phyloP scores from a whole-genome alignment of 495 filamentous ascomycete species.

The Lasiosphaeris hirsuta region DNA sequence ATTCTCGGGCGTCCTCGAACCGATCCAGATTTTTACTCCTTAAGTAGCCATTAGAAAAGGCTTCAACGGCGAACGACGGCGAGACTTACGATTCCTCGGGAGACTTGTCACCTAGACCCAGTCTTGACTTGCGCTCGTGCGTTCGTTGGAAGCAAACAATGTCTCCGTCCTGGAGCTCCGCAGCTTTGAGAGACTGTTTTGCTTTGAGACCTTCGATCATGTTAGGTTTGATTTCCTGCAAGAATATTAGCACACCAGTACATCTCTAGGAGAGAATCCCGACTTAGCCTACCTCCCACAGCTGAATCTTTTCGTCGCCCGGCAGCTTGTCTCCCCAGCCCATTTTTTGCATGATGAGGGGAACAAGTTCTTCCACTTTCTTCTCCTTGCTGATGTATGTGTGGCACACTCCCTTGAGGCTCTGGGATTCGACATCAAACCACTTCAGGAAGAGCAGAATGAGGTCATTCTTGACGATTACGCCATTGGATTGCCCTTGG shows the following conservation, averaged over 20 bases:
- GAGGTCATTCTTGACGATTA: conserved; percentile 47
- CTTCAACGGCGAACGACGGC: conserved; percentile 37
- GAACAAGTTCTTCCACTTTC: conserved; percentile 81
- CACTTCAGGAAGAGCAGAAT: conserved; percentile 90
- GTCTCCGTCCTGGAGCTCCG: conserved; percentile 95
- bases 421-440: conserved; percentile 76
- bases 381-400: conserved; percentile 83
- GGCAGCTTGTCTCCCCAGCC: conserved; percentile 66
- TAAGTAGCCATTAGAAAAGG: conserved; percentile 22
- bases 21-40: conserved; percentile 34
- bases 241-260: conserved; percentile 18
- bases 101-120: conserved; percentile 27
- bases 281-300: conserved; percentile 64
- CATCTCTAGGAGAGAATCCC: background rate
- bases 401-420: conserved; percentile 69
- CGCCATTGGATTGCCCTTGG: conserved; percentile 43
- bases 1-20: conserved; percentile 68
- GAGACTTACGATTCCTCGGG: conserved; percentile 30
- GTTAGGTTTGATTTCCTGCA: conserved; percentile 87
- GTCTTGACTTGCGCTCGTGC: conserved; percentile 43
- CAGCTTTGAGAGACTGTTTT: conserved; percentile 79
- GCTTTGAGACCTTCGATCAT: conserved; percentile 96
- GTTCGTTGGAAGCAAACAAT: conserved; percentile 88
- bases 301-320: conserved; percentile 51
- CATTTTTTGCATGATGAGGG: conserved; percentile 79